Percentiles rank a stretch among this genome's conserved stretches.
Evolutionary conservation across 2,329 filamentous ascomycete species (phyloP).

Genomic region (Falciphora oryzae): DNA sequence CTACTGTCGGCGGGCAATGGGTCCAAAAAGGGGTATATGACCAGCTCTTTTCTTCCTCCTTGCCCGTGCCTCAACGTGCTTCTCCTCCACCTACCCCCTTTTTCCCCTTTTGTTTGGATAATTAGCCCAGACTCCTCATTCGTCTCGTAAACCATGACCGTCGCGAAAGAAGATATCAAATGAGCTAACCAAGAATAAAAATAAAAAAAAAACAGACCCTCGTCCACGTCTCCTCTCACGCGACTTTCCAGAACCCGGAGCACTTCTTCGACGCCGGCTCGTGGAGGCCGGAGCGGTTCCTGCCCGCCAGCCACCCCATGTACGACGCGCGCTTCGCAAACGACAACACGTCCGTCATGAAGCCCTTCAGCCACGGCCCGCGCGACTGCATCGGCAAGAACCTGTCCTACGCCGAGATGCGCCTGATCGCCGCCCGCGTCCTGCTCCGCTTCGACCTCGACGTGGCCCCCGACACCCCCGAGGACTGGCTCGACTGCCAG

Average conservation of each 20-base stretch:
- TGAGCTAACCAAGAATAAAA: not conserved
- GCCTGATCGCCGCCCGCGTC: conserved; percentile 32
- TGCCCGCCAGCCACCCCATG: not conserved
- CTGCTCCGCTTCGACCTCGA: conserved; percentile 34
- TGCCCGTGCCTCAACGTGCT: no score
- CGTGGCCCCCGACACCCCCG: conserved; percentile 22
- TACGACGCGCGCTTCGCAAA: conserved; percentile 3
- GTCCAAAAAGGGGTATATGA: not conserved
- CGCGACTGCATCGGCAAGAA: conserved; percentile 9
- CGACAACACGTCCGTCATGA: not conserved
- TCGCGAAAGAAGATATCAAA: not conserved
- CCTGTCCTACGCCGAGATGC: conserved; percentile 38
- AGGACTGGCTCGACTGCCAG: conserved; percentile 27
- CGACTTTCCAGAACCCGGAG: not conserved
- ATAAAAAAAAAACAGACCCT: not conserved
- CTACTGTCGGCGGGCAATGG: not conserved
- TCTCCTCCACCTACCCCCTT: not conserved
- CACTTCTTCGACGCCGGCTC: not conserved
- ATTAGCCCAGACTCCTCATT: no score
- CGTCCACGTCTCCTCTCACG: not conserved
- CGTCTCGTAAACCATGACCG: no score
- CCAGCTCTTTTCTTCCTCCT: not conserved
- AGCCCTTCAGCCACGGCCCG: conserved; percentile 9
- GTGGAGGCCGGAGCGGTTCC: conserved; percentile 3
- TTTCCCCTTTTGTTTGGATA: no score